These are phyloP conservation scores for Cucurbita ficifolia DNA, from an alignment of 306 rosid species.

Conservation along the genomic window DNA sequence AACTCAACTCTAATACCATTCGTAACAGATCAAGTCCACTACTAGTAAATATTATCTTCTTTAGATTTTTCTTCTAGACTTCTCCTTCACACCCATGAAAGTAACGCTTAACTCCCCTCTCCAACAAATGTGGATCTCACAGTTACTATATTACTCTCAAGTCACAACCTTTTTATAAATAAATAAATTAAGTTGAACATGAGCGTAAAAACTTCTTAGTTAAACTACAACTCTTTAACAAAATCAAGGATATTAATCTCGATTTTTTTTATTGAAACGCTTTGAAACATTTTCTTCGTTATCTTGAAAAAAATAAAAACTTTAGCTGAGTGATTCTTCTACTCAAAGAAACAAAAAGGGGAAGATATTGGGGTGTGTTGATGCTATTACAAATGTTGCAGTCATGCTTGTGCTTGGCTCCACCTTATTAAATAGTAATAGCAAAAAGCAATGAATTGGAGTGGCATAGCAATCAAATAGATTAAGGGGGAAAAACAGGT, in stretches of 20 bases:
- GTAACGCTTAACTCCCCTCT: no score
- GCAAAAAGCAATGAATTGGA: background rate
- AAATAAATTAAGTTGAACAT: background rate
- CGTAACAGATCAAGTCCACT: no score
- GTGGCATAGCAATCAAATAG: background rate
- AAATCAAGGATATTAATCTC: no score
- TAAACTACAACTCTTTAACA: no score
- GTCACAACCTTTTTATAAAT: background rate
- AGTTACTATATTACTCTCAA: background rate
- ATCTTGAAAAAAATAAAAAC: background rate
- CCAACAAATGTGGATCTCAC: no score
- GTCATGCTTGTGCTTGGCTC: background rate
- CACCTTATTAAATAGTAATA: background rate
- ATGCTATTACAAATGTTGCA: background rate
- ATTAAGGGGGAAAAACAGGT: background rate
- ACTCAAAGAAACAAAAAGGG: background rate
- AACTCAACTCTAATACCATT: no score
- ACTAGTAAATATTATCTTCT: no score
- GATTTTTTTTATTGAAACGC: no score
- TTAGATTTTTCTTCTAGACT: no score
- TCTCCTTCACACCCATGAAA: no score
- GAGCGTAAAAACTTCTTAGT: no score
- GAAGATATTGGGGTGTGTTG: background rate
- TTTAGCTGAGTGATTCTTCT: background rate
- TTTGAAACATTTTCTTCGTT: background rate